Evolutionary conservation across 495 filamentous ascomycete genomes (phyloP), one percentile per base, ranked within the genome.

Genomic region (Talaromyces liani): DNA sequence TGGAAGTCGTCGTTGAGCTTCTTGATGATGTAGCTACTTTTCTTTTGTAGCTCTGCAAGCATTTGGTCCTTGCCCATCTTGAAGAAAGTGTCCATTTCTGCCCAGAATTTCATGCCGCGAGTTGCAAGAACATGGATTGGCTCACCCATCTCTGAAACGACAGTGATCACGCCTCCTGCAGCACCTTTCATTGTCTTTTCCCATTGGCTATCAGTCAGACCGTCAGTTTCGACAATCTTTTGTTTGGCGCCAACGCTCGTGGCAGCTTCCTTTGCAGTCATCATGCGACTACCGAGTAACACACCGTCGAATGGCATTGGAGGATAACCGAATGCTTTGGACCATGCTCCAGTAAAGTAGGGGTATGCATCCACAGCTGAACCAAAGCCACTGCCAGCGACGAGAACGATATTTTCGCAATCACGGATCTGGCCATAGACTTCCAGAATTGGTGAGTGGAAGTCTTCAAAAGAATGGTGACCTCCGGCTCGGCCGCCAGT

Each of bases 1-100:
- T 97, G 93, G 79, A 95, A 98, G 76, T 98, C 93, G 68, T 92
- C 91, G 67, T 98, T 98, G 65, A 98, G 87, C 75, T 96, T 96
- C 80, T 91, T 88, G 79, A 98, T 98, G 75, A 98, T 97, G 73
- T 97, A 90, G 57, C 20, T 31, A 58, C 65, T 71, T 2, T 66
- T 65, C 3, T 65, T 65, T 54, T 77, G 72, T 31, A 75, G 69
- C 9, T 72, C 69, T 22, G 65, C 66, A 27, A 77, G 18, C 6
- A 70, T n/a, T 12, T 70, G 53, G 14, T 60, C 64, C 6, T 49
- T 63, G 31, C 69, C 64, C 6, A 77, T 57, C 8, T 60, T 68
- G 65, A 79, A 79, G 8, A 79, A 65, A 0, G 27, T 71, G 58
- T 79, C 77, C 64, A 78, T 63, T 14, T 76, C 73, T 0, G 69